Percentiles rank a stretch among this genome's conserved stretches.
Evolutionary conservation across 2,329 filamentous ascomycete genomes (phyloP).

Genomic region (Phaeosphaeriaceae sp.): DNA sequence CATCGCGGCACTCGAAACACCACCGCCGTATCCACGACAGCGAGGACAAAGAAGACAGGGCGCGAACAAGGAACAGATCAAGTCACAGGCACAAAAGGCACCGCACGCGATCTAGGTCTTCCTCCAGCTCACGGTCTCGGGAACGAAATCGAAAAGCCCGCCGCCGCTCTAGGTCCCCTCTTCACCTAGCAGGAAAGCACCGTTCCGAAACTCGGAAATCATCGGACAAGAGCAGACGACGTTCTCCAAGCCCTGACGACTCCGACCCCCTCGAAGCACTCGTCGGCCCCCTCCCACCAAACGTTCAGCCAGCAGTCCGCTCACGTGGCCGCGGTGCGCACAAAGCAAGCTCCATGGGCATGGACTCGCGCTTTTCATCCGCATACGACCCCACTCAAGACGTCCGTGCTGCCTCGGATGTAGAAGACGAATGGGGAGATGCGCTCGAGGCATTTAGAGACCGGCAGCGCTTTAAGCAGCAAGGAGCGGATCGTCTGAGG

Average conservation of each 20-base stretch:
- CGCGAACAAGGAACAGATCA: constrained; percentile 13
- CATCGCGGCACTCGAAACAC: constrained; percentile 20
- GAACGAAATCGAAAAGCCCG: constrained; percentile 14
- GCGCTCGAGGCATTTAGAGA: constrained; percentile 80
- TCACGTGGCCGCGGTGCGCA: constrained; percentile 41
- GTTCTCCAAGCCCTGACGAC: constrained; percentile 31
- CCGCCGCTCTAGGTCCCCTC: constrained; percentile 22
- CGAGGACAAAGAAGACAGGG: constrained; percentile 14
- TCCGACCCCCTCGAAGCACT: constrained; percentile 79
- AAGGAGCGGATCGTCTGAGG: constrained; percentile 77
- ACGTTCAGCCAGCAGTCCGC: constrained; percentile 52
- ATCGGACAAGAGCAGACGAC: constrained; percentile 5
- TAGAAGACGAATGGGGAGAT: constrained; percentile 77
- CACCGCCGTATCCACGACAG: constrained; percentile 15
- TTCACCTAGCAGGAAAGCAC: background rate
- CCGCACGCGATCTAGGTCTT: constrained; percentile 24
- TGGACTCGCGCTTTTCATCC: constrained; percentile 80
- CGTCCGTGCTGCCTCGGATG: constrained; percentile 56
- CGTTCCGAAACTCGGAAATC: constrained; percentile 1
- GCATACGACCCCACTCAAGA: constrained; percentile 67
- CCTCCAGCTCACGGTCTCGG: constrained; percentile 26
- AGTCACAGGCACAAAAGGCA: constrained; percentile 18
- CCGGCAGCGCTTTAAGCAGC: constrained; percentile 77
- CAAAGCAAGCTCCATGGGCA: constrained; percentile 58
- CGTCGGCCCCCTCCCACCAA: constrained; percentile 74